Conservation (phyloP, 2,329 filamentous ascomycete genomes). For the Phyllosticta paracitricarpa region DNA sequence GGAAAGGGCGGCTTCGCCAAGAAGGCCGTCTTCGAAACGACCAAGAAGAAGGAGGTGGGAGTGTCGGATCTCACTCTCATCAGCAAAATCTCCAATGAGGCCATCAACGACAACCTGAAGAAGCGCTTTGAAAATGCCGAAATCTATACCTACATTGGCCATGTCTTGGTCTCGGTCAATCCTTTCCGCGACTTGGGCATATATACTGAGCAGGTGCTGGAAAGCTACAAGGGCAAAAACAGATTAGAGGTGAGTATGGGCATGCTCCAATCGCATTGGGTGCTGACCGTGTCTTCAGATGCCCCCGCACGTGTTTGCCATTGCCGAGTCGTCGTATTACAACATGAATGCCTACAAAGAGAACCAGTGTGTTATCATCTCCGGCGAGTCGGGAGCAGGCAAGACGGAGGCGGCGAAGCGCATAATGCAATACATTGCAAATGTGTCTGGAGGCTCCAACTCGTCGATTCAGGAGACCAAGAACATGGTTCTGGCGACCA, state of each 20-base stretch:
- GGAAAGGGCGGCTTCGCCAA: slow-evolving; percentile 60
- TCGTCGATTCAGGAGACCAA: slow-evolving; percentile 93
- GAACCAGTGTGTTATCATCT: slow-evolving; percentile 99
- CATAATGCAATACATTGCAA: slow-evolving; percentile 99
- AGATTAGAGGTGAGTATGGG: slow-evolving; percentile 55
- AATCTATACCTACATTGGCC: slow-evolving; percentile 99
- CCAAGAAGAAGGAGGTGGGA: slow-evolving; percentile 98
- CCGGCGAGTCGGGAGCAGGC: slow-evolving; percentile 92
- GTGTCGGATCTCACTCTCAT: slow-evolving; percentile 95
- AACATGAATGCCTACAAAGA: slow-evolving; percentile 99
- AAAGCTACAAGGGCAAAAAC: slow-evolving; percentile 95
- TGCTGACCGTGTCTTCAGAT: slow-evolving; percentile 33
- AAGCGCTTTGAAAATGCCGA: slow-evolving; percentile 95
- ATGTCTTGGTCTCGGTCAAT: slow-evolving; percentile 98
- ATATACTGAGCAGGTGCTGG: slow-evolving; percentile 88
- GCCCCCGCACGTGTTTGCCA: slow-evolving; percentile 92
- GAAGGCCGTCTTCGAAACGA: slow-evolving; percentile 91
- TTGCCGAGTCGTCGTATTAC: slow-evolving; percentile 93
- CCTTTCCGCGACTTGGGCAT: slow-evolving; percentile 96
- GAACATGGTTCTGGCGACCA: slow-evolving; percentile 98
- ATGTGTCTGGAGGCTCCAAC: slow-evolving; percentile 75
- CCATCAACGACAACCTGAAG: slow-evolving; percentile 98
- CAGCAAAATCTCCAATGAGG: slow-evolving; percentile 97
- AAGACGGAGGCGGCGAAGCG: slow-evolving; percentile 98
- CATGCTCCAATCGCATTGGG: not conserved